Percentiles rank a stretch among this genome's conserved stretches.
Evolutionary conservation across 495 filamentous ascomycete species (phyloP).

Genomic region (Neohortaea acidophila): DNA sequence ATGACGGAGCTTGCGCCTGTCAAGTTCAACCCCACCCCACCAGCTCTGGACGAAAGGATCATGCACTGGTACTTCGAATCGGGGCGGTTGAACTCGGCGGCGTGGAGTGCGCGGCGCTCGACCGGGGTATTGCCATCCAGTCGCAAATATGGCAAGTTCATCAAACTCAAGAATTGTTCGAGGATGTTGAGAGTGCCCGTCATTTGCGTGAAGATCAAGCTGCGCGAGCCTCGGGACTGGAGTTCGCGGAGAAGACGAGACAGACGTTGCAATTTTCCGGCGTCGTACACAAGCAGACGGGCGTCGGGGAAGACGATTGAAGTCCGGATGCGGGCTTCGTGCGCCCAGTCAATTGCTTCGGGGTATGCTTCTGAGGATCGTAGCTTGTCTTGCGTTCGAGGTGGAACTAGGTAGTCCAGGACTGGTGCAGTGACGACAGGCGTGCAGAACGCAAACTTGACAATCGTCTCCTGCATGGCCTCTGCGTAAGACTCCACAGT

Average conservation of each 20-base stretch:
- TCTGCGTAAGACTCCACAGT: constrained; percentile 6
- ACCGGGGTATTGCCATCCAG: constrained; percentile 90
- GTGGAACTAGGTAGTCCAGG: constrained; percentile 6
- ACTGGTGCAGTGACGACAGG: constrained; percentile 14
- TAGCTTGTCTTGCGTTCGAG: constrained; percentile 21
- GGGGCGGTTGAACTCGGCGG: constrained; percentile 73
- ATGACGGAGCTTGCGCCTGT: constrained; percentile 97
- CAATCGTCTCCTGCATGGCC: constrained; percentile 7
- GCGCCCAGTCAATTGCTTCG: constrained; percentile 57
- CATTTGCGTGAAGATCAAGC: constrained; percentile 98
- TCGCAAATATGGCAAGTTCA: constrained; percentile 89
- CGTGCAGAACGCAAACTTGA: constrained; percentile 15
- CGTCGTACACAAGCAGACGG: constrained; percentile 89
- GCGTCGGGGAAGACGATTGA: constrained; percentile 97
- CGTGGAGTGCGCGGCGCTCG: constrained; percentile 87
- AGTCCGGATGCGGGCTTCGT: constrained; percentile 80
- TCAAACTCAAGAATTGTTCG: constrained; percentile 95
- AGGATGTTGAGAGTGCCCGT: constrained; percentile 95
- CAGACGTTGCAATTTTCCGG: constrained; percentile 87
- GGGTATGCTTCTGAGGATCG: constrained; percentile 10
- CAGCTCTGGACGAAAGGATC: constrained; percentile 87
- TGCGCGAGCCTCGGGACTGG: constrained; percentile 80
- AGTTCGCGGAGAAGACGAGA: constrained; percentile 74
- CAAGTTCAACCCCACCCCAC: constrained; percentile 89
- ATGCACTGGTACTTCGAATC: constrained; percentile 63